A percentile compares a stretch with the other conserved stretches of the same genome.
Conservation (phyloP, 2,329 filamentous ascomycete genomes). For the Botryotinia globosa region DNA sequence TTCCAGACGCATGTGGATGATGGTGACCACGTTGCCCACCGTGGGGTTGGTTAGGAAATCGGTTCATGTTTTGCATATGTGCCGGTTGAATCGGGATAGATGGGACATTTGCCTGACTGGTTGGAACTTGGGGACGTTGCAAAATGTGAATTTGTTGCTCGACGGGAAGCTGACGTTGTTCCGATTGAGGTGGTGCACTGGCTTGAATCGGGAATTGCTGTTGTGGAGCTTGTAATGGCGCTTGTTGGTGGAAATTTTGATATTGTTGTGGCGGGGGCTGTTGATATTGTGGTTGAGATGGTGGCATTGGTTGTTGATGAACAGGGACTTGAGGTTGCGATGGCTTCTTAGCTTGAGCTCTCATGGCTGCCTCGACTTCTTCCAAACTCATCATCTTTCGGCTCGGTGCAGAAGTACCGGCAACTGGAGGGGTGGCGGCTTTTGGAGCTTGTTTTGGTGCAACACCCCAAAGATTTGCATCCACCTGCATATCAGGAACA, state of each 20-base stretch:
- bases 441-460: constrained; percentile 50
- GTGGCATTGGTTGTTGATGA: constrained; percentile 26
- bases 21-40: constrained; percentile 39
- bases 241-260: constrained; percentile 27
- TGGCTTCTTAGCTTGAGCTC: constrained; percentile 60
- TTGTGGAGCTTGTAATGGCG: constrained; percentile 30
- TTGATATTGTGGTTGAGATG: constrained; percentile 24
- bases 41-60: constrained; percentile 51
- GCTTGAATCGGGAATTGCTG: constrained; percentile 33
- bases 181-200: constrained; percentile 32
- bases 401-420: constrained; percentile 39
- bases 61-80: constrained; percentile 76
- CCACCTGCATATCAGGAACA: constrained; percentile 85
- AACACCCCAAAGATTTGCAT: constrained; percentile 89
- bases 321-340: constrained; percentile 37
- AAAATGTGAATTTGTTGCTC: constrained; percentile 34
- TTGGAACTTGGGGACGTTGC: constrained; percentile 32
- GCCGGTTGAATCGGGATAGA: constrained; percentile 56
- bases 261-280: constrained; percentile 33
- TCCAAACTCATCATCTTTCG: constrained; percentile 93
- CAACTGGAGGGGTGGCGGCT: constrained; percentile 30
- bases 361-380: constrained; percentile 93
- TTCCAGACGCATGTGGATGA: constrained; percentile 40
- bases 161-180: constrained; percentile 25
- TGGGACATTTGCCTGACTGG: constrained; percentile 40